Percentiles rank a stretch among this genome's conserved stretches.
Evolutionary conservation across 2,329 filamentous ascomycete genomes (phyloP).

Genomic region (Bipolaris zeicola): DNA sequence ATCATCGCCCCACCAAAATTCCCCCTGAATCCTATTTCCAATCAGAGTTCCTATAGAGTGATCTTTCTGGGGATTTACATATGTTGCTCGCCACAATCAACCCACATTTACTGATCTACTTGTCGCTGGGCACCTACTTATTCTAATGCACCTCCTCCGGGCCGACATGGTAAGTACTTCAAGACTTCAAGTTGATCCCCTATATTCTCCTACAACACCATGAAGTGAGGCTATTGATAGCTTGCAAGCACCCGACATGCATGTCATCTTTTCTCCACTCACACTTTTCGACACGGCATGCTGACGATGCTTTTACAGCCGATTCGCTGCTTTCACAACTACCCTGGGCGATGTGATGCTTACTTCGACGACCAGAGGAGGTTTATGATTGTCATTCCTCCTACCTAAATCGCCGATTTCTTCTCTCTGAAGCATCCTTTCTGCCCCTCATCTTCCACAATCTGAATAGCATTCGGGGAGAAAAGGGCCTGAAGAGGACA

Average conservation of each 20-base stretch:
- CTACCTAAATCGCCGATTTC: background rate
- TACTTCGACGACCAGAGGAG: background rate
- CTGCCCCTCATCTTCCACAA: no score
- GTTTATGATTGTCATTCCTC: background rate
- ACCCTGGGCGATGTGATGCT: no score
- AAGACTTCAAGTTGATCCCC: background rate
- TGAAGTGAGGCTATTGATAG: background rate
- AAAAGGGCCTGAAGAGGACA: no score
- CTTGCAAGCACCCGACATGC: background rate
- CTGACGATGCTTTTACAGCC: background rate
- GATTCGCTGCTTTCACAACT: background rate
- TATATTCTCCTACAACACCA: no score
- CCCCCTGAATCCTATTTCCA: background rate
- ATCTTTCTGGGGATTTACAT: no score
- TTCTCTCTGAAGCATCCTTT: background rate
- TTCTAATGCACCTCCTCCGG: background rate
- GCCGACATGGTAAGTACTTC: background rate
- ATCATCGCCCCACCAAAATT: background rate
- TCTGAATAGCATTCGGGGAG: no score
- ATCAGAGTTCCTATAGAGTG: background rate
- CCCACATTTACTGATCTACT: background rate
- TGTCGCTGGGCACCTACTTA: background rate
- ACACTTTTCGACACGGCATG: background rate
- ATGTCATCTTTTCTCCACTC: background rate
- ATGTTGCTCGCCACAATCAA: background rate